A percentile compares a stretch with the other conserved stretches of the same genome.
phyloP scores from a whole-genome alignment of 495 filamentous ascomycete genomes.

The Penicillium cosmopolitanum region DNA sequence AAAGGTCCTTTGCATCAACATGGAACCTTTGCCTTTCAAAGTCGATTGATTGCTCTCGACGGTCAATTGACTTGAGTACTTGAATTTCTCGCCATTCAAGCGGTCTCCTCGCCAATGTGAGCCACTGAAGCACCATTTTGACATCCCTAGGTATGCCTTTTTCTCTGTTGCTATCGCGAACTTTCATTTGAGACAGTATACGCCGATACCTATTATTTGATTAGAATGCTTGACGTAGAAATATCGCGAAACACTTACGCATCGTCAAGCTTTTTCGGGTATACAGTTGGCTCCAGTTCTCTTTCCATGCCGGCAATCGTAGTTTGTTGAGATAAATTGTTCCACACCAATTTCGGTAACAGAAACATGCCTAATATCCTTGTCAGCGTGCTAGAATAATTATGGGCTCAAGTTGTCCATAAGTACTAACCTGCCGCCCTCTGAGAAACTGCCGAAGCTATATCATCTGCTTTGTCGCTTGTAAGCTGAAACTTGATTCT shows the following conservation, averaged over 20 bases:
- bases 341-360: not conserved
- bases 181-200: not conserved
- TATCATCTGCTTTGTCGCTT: not conserved
- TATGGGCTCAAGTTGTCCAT: too few relatives aligned
- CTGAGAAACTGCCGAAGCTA: not conserved
- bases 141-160: not conserved
- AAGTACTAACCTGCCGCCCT: not conserved
- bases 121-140: not conserved
- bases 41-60: not conserved
- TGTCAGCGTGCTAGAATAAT: too few relatives aligned
- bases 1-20: slow-evolving; percentile 5
- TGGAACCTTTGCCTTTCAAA: slow-evolving; percentile 3
- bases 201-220: not conserved
- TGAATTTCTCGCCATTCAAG: slow-evolving; percentile 9
- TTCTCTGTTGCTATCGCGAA: not conserved
- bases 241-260: not conserved
- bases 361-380: not conserved
- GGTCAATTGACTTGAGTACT: slow-evolving; percentile 5
- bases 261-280: slow-evolving; percentile 1
- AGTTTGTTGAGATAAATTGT: slow-evolving; percentile 2
- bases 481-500: slow-evolving; percentile 1
- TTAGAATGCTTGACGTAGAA: not conserved
- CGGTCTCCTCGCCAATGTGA: not conserved
- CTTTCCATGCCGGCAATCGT: not conserved
- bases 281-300: not conserved